phyloP scores from a whole-genome alignment of 179 eudicot genomes.

The Silene coronaria region DNA sequence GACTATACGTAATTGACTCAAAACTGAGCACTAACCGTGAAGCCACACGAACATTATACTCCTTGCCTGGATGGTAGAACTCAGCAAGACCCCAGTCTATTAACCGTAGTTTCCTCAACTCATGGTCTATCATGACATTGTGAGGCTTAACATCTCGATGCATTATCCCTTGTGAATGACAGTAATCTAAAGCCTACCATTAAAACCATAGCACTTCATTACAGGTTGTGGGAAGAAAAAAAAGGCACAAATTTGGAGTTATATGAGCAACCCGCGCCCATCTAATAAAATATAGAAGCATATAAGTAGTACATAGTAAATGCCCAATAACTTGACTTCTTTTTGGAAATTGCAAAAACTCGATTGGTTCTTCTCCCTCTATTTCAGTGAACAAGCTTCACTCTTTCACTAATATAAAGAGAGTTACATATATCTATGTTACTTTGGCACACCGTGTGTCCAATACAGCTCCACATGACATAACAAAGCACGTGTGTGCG shows the following conservation, averaged over 20 bases:
- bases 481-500: too few species aligned
- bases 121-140: conserved; percentile 68
- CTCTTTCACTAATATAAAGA: too few species aligned
- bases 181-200: conserved; percentile 51
- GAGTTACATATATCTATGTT: too few species aligned
- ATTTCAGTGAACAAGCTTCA: too few species aligned
- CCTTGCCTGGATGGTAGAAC: conserved; percentile 64
- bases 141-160: conserved; percentile 68
- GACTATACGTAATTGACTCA: not conserved
- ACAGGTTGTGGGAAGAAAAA: not conserved
- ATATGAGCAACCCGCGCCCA: not conserved
- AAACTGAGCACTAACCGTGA: conserved; percentile 43
- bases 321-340: not conserved
- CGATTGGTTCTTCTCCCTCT: not conserved
- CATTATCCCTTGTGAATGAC: conserved; percentile 67
- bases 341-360: not conserved
- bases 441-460: too few species aligned
- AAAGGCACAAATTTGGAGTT: not conserved
- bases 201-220: not conserved
- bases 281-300: not conserved
- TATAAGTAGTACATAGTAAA: not conserved
- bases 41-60: conserved; percentile 62
- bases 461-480: too few species aligned
- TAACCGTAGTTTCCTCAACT: conserved; percentile 53
- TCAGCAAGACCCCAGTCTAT: conserved; percentile 74